Percentiles rank a stretch among this genome's conserved stretches.
phyloP scores from a whole-genome alignment of 2,329 filamentous ascomycete species.

The Aspergillus ibericus region DNA sequence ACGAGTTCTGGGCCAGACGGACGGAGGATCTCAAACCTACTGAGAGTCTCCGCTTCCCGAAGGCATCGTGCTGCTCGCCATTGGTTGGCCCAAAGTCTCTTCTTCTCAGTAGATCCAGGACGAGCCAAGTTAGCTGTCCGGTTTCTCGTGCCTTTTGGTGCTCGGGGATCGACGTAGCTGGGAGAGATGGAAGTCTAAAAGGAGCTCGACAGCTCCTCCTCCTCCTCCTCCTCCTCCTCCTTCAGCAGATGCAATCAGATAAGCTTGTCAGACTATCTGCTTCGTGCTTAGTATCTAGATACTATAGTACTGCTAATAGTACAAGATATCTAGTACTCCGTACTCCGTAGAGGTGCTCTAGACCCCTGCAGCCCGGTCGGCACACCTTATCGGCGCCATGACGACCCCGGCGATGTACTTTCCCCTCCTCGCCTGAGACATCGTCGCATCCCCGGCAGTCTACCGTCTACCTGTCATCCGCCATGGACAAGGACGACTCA shows the following conservation, averaged over 20 bases:
- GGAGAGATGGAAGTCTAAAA: no score
- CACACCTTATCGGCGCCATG: not conserved
- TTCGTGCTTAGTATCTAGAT: no score
- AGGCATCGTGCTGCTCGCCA: not conserved
- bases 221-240: no score
- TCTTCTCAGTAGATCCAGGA: not conserved
- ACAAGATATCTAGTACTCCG: no score
- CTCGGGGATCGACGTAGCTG: not conserved
- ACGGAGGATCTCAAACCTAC: constrained; percentile 6
- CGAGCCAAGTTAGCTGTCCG: no score
- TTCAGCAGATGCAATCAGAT: no score
- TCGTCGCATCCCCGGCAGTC: not conserved
- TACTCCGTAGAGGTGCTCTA: no score
- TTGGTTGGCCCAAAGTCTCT: not conserved
- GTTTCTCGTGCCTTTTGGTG: not conserved
- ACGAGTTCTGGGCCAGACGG: constrained; percentile 5
- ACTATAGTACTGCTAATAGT: no score
- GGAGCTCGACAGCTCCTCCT: no score
- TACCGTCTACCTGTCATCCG: not conserved
- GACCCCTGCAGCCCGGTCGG: not conserved
- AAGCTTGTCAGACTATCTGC: no score
- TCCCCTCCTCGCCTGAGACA: not conserved
- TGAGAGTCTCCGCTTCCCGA: not conserved
- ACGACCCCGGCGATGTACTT: not conserved
- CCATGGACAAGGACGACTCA: not conserved